Conservation (phyloP, 805 yeast genomes). For the Tetrapisispora pingtungensis region DNA sequence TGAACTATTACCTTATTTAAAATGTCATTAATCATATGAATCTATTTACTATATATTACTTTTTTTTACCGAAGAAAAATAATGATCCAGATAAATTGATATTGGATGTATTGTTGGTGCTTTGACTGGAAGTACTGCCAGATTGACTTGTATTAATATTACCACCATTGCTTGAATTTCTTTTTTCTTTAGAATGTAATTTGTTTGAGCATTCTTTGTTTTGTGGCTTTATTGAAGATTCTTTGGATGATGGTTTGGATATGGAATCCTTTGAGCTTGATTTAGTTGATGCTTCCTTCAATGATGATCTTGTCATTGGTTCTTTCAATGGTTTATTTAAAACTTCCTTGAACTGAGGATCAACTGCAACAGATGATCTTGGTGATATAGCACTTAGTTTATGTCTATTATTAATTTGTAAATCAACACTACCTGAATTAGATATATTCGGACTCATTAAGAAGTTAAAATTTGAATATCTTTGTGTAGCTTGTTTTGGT, state of each 20-base stretch:
- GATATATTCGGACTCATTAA: constrained; percentile 1
- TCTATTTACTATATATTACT: not conserved
- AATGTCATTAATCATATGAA: no score
- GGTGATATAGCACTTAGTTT: constrained; percentile 9
- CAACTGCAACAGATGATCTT: constrained; percentile 10
- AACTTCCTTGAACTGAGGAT: not conserved
- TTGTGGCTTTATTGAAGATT: not conserved
- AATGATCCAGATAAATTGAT: not conserved
- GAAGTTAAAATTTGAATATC: constrained; percentile 2
- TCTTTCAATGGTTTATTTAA: no score
- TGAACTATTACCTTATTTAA: no score
- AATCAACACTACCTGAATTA: not conserved
- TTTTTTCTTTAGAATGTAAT: not conserved
- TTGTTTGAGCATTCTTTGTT: not conserved
- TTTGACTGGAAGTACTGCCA: not conserved
- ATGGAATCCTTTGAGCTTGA: no score
- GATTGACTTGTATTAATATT: not conserved
- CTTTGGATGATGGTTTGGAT: not conserved
- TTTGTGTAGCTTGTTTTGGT: not conserved
- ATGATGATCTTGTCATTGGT: no score
- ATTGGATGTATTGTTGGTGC: not conserved
- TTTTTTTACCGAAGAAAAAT: constrained; percentile 1
- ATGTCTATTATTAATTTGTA: not conserved
- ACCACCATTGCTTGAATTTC: not conserved
- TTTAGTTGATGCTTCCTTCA: no score